Percentiles rank a stretch among this genome's conserved stretches.
These are phyloP conservation scores for Rosa persica DNA, from an alignment of 306 rosid genomes.

Conservation along the genomic window DNA sequence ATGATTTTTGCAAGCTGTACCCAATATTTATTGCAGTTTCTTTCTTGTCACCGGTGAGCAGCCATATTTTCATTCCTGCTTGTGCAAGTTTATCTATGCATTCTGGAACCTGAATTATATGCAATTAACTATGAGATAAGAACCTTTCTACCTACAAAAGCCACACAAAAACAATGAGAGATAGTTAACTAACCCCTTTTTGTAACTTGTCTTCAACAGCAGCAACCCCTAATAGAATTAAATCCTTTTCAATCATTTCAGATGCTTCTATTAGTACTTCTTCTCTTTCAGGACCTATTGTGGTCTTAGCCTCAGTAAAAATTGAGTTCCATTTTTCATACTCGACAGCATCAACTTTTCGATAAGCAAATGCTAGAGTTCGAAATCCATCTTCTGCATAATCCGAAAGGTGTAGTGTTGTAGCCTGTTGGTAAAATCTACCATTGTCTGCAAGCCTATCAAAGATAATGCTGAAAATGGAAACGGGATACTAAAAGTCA, in stretches of 20 bases:
- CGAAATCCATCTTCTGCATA: conserved; percentile 41
- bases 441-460: conserved; percentile 31
- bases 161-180: neutral
- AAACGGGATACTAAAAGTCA: neutral
- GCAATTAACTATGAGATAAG: neutral
- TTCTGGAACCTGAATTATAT: conserved; percentile 35
- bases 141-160: neutral
- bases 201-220: conserved; percentile 44
- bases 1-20: conserved; percentile 11
- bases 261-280: conserved; percentile 22
- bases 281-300: conserved; percentile 27
- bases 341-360: conserved; percentile 21
- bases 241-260: conserved; percentile 33
- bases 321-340: conserved; percentile 28
- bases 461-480: conserved; percentile 31
- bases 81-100: conserved; percentile 38
- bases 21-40: conserved; percentile 47
- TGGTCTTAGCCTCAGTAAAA: conserved; percentile 26
- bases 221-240: conserved; percentile 29
- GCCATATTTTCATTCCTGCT: conserved; percentile 38
- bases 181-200: conserved; percentile 23
- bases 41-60: conserved; percentile 42
- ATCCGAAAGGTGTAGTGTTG: conserved; percentile 28
- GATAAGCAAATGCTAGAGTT: conserved; percentile 34
- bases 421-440: conserved; percentile 27